These are phyloP conservation scores for Aspergillus homomorphus DNA, from an alignment of 495 filamentous ascomycete genomes.

Conservation along the genomic window DNA sequence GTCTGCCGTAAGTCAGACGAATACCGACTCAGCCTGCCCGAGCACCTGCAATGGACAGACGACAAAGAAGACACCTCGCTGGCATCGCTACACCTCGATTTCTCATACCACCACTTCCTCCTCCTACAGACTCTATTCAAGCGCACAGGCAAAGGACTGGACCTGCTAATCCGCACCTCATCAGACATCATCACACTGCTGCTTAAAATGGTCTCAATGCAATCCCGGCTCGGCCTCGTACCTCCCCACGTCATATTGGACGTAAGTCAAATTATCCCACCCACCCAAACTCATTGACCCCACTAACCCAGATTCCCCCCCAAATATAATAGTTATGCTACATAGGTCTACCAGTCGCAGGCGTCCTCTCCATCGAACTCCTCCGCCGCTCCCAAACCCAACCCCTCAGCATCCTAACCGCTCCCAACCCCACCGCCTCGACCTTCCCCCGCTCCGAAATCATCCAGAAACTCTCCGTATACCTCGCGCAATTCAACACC, in stretches of 20 bases:
- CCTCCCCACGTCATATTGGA: background rate
- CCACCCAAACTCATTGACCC: too few relatives aligned
- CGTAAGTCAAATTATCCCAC: constrained; percentile 8
- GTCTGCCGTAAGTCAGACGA: constrained; percentile 14
- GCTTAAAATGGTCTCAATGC: constrained; percentile 60
- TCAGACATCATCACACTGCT: constrained; percentile 65
- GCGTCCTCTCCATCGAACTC: constrained; percentile 55
- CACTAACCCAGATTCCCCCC: background rate
- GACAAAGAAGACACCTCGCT: background rate
- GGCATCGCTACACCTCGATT: constrained; percentile 34
- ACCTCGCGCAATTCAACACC: constrained; percentile 31
- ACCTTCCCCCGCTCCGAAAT: constrained; percentile 52
- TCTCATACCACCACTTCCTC: constrained; percentile 52
- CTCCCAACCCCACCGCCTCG: background rate
- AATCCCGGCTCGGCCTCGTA: background rate
- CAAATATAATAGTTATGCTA: constrained; percentile 34
- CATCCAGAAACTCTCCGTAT: constrained; percentile 58
- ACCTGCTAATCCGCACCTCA: background rate
- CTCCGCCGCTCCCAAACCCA: constrained; percentile 25
- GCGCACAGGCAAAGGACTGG: background rate
- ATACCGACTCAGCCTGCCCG: constrained; percentile 13
- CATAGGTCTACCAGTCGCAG: constrained; percentile 51
- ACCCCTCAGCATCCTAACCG: background rate
- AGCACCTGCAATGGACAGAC: constrained; percentile 21
- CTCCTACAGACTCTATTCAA: constrained; percentile 47